A percentile compares a stretch with the other conserved stretches of the same genome.
phyloP scores from a whole-genome alignment of 768 basidiomycete species.

The Suillus plorans region DNA sequence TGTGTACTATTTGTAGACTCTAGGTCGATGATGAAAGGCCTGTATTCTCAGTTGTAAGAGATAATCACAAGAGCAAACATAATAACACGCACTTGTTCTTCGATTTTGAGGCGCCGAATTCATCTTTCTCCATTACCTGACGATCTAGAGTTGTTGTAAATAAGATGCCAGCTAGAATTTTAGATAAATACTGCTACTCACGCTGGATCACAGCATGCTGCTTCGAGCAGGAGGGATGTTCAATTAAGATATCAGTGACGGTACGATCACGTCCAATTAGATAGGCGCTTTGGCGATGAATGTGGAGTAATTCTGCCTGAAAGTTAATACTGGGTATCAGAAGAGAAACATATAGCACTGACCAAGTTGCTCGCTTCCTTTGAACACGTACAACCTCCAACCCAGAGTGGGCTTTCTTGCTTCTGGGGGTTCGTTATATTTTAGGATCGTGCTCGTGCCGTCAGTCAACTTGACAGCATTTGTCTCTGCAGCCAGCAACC shows the following conservation, averaged over 20 bases:
- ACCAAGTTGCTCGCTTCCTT: conserved; percentile 92
- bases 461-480: conserved; percentile 80
- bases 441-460: conserved; percentile 81
- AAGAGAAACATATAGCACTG: conserved; percentile 30
- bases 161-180: conserved; percentile 8
- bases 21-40: conserved; percentile 95
- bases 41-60: conserved; percentile 30
- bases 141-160: conserved; percentile 52
- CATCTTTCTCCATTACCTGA: conserved; percentile 82
- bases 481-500: conserved; percentile 92
- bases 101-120: conserved; percentile 78
- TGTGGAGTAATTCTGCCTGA: conserved; percentile 78
- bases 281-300: conserved; percentile 93
- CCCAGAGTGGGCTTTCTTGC: conserved; percentile 86
- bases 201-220: conserved; percentile 98
- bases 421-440: conserved; percentile 99
- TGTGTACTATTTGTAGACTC: conserved; percentile 97
- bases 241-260: conserved; percentile 83
- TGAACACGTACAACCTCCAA: conserved; percentile 98
- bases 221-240: conserved; percentile 97
- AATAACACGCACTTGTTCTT: conserved; percentile 69
- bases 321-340: conserved; percentile 1
- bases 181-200: conserved; percentile 34
- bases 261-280: conserved; percentile 87
- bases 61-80: conserved; percentile 6